These are phyloP conservation scores for Sugiyamaella marilandica DNA, from an alignment of 805 yeast genomes.

Conservation along the genomic window DNA sequence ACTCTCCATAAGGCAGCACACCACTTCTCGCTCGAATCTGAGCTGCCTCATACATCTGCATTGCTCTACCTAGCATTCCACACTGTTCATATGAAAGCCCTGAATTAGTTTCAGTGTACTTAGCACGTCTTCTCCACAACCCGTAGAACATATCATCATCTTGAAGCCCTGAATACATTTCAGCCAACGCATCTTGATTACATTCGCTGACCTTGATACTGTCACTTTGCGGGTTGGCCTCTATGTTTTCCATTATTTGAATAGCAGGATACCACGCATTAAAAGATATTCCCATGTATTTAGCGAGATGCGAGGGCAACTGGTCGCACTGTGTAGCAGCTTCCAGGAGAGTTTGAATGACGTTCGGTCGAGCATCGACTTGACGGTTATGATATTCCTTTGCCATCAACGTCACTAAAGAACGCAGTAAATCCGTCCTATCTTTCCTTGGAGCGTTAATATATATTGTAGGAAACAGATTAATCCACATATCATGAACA, in stretches of 20 bases:
- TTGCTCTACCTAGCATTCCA: slow-evolving; percentile 92
- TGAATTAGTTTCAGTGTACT: slow-evolving; percentile 85
- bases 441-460: slow-evolving; percentile 71
- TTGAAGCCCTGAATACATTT: slow-evolving; percentile 79
- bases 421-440: slow-evolving; percentile 76
- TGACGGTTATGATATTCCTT: slow-evolving; percentile 94
- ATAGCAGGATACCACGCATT: slow-evolving; percentile 90
- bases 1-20: slow-evolving; percentile 88
- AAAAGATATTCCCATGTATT: slow-evolving; percentile 79
- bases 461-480: slow-evolving; percentile 77
- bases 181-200: slow-evolving; percentile 84
- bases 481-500: slow-evolving; percentile 78
- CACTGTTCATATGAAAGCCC: slow-evolving; percentile 93
- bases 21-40: slow-evolving; percentile 96
- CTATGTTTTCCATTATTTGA: slow-evolving; percentile 71
- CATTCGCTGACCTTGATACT: slow-evolving; percentile 75
- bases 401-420: slow-evolving; percentile 71
- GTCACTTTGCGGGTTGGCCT: slow-evolving; percentile 54
- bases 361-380: slow-evolving; percentile 79
- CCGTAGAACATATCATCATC: slow-evolving; percentile 98
- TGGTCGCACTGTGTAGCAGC: slow-evolving; percentile 78
- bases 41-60: slow-evolving; percentile 90
- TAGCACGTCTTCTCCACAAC: slow-evolving; percentile 93
- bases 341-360: slow-evolving; percentile 74
- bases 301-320: slow-evolving; percentile 89